Conservation (phyloP, 2,329 filamentous ascomycete species). For the Amylocarpus encephaloides region DNA sequence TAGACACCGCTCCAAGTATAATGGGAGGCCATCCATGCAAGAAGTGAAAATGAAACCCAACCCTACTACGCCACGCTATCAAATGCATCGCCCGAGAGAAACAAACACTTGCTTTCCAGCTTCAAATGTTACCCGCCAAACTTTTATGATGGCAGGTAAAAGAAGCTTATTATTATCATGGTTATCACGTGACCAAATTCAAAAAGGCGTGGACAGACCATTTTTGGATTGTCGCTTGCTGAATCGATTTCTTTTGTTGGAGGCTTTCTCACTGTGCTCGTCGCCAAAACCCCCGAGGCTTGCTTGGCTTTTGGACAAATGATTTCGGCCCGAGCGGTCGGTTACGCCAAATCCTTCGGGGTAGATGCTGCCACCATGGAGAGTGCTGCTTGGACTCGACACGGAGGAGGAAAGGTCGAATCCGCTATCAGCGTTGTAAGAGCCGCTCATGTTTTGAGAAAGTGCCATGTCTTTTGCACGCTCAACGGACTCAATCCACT, state of each 20-base stretch:
- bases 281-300: conserved; percentile 39
- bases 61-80: conserved; percentile 33
- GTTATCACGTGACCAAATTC: conserved; percentile 16
- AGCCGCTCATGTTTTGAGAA: conserved; percentile 61
- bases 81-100: conserved; percentile 32
- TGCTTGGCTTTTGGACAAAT: conserved; percentile 53
- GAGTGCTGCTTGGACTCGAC: conserved; percentile 68
- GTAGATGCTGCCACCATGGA: conserved; percentile 53
- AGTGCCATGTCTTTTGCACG: conserved; percentile 78
- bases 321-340: conserved; percentile 50
- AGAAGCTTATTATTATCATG: background rate
- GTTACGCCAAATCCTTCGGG: conserved; percentile 44
- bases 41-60: conserved; percentile 19
- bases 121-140: background rate
- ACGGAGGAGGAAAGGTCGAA: conserved; percentile 66
- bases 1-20: background rate
- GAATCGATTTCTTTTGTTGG: conserved; percentile 60
- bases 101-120: conserved; percentile 8
- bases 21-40: conserved; percentile 15
- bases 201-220: conserved; percentile 86
- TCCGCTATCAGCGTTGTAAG: conserved; percentile 60
- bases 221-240: conserved; percentile 93
- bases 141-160: background rate
- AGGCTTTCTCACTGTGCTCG: conserved; percentile 32
- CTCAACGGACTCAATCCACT: conserved; percentile 89